phyloP scores from a whole-genome alignment of 1,284 basidiomycete species.

The Cystobasidiaceae sp. region DNA sequence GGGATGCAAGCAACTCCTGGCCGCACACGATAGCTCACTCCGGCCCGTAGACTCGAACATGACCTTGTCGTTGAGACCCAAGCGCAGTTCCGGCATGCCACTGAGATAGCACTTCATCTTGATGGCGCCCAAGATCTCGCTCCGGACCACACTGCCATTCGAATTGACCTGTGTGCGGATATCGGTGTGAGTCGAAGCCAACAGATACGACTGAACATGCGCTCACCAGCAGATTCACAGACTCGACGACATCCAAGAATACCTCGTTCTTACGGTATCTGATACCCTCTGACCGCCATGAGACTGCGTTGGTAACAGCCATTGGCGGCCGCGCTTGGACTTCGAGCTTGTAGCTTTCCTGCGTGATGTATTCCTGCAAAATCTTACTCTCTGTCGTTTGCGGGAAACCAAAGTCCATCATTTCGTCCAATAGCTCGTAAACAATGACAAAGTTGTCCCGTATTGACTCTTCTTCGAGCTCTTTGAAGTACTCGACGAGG shows the following conservation, averaged over 20 bases:
- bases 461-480: slow-evolving; percentile 97
- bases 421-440: slow-evolving; percentile 95
- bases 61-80: slow-evolving; percentile 98
- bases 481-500: slow-evolving; percentile 97
- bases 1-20: not conserved
- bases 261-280: slow-evolving; percentile 99
- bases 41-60: slow-evolving; percentile 98
- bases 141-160: slow-evolving; percentile 92
- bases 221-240: slow-evolving; percentile 82
- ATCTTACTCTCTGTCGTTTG: slow-evolving; percentile 99
- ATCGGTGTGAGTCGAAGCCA: not conserved
- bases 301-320: slow-evolving; percentile 97
- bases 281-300: slow-evolving; percentile 97
- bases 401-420: slow-evolving; percentile 99
- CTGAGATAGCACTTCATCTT: slow-evolving; percentile 99
- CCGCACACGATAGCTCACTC: slow-evolving; percentile 55
- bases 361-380: slow-evolving; percentile 95
- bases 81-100: slow-evolving; percentile 94
- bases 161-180: slow-evolving; percentile 70
- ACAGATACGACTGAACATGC: slow-evolving; percentile 38
- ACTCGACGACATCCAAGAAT: slow-evolving; percentile 97
- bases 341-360: slow-evolving; percentile 97
- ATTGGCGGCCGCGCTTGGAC: slow-evolving; percentile 93
- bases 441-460: slow-evolving; percentile 98
- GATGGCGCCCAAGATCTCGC: slow-evolving; percentile 92